A percentile compares a stretch with the other conserved stretches of the same genome.
These are phyloP conservation scores for Thermochaetoides dissita DNA, from an alignment of 2,329 filamentous ascomycete species.

Conservation along the genomic window DNA sequence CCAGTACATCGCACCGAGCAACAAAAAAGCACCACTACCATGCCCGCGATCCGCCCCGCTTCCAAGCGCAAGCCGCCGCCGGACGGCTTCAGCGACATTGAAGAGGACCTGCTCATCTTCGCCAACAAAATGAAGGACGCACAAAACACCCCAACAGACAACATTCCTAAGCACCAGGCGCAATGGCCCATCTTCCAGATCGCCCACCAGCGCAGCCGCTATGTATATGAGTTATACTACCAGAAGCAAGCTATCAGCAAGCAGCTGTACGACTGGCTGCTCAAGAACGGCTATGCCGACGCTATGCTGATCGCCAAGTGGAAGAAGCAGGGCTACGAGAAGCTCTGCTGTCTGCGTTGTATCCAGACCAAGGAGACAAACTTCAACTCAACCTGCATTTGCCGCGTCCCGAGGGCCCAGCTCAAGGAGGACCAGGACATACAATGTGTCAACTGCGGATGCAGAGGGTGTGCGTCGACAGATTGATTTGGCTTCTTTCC, in stretches of 20 bases:
- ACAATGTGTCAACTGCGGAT: slow-evolving; percentile 91
- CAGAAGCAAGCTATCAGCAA: slow-evolving; percentile 92
- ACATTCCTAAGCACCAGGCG: slow-evolving; percentile 71
- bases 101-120: slow-evolving; percentile 75
- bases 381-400: slow-evolving; percentile 95
- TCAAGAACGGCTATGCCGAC: slow-evolving; percentile 95
- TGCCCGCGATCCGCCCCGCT: slow-evolving; percentile 65
- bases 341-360: slow-evolving; percentile 90
- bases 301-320: slow-evolving; percentile 94
- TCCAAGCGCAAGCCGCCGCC: slow-evolving; percentile 71
- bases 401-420: slow-evolving; percentile 77
- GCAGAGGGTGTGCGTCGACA: slow-evolving; percentile 74
- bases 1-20: neutral
- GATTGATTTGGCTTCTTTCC: slow-evolving; percentile 37
- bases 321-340: slow-evolving; percentile 99
- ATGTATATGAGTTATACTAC: slow-evolving; percentile 97
- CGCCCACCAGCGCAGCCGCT: slow-evolving; percentile 77
- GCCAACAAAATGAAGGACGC: slow-evolving; percentile 89
- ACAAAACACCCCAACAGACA: slow-evolving; percentile 74
- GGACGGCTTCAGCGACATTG: slow-evolving; percentile 76
- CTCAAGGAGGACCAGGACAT: slow-evolving; percentile 83
- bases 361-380: slow-evolving; percentile 99
- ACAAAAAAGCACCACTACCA: slow-evolving; percentile 20
- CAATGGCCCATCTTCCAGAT: slow-evolving; percentile 98
- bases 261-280: slow-evolving; percentile 82